Conservation (phyloP, 2,329 filamentous ascomycete species). For the Pseudocercospora pini-densiflorae region DNA sequence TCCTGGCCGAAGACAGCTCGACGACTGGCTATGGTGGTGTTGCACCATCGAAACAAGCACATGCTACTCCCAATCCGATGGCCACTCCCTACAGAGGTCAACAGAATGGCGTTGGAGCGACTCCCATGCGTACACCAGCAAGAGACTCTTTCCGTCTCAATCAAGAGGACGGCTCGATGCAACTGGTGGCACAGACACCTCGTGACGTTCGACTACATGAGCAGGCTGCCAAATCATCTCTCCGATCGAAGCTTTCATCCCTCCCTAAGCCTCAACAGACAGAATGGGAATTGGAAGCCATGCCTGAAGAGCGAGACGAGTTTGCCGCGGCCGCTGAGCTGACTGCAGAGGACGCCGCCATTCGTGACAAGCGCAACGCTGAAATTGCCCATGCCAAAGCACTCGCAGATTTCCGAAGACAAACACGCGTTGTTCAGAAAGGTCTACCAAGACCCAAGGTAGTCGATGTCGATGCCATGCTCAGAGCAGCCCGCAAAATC, state of each 20-base stretch:
- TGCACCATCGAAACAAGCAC: slow-evolving; percentile 75
- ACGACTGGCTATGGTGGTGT: slow-evolving; percentile 90
- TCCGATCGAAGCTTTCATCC: slow-evolving; percentile 75
- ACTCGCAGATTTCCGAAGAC: slow-evolving; percentile 73
- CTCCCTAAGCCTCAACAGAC: slow-evolving; percentile 91
- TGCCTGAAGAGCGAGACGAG: slow-evolving; percentile 81
- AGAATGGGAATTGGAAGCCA: slow-evolving; percentile 84
- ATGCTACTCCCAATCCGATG: slow-evolving; percentile 93
- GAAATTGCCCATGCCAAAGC: slow-evolving; percentile 66
- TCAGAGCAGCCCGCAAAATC: slow-evolving; percentile 65
- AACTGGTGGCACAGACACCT: slow-evolving; percentile 74
- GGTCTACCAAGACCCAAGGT: slow-evolving; percentile 75
- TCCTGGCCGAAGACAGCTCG: slow-evolving; percentile 76
- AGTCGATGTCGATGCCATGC: slow-evolving; percentile 71
- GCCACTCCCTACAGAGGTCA: slow-evolving; percentile 76
- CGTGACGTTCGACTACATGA: slow-evolving; percentile 75
- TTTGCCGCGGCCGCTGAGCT: slow-evolving; percentile 53
- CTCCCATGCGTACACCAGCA: slow-evolving; percentile 78
- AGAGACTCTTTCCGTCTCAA: slow-evolving; percentile 89
- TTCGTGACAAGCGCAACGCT: slow-evolving; percentile 73
- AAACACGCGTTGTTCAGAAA: slow-evolving; percentile 90
- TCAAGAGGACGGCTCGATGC: slow-evolving; percentile 66
- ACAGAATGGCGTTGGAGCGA: slow-evolving; percentile 67
- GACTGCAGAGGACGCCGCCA: slow-evolving; percentile 70
- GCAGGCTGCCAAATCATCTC: slow-evolving; percentile 67